Base-by-base conservation (phyloP, 2,329 filamentous ascomycete species). In the Fusarium sp. region DNA sequence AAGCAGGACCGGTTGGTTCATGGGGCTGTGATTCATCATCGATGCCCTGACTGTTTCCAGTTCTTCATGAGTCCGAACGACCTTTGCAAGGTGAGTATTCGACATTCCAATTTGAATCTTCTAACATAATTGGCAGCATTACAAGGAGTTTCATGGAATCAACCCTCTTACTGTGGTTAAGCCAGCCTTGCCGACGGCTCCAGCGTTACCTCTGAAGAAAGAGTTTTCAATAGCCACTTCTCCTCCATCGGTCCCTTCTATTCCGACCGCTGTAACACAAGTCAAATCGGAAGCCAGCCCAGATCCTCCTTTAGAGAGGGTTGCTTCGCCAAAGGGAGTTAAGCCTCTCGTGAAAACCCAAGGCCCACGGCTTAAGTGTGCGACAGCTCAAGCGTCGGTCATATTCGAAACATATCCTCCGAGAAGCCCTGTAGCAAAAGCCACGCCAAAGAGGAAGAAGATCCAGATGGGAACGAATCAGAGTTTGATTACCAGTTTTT, bases 311-410 rank as follows among this genome's bases (percentile, higher is more conserved):
- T 0, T 51, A 4, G 4, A 35, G 4, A 20, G 2, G 8, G 8
- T 14, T 24, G 17, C n/a, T 51, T 24, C 48, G 18, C 47, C 28
- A 0, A 32, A 18, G 6, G 22, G 4, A 12, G 2, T 24, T 4
- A 51, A 35, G 0, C 2, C 8, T 35, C 0, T 4, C 0, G 0
- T 24, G 22, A 24, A 2, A 35, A 14, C 8, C 3, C 12, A 51
- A 18, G 22, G 22, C 8, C 17, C 6, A 8, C 22, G 22, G 3
- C 1, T 35, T 10, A 24, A 32, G 2, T 51, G 15, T 1, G 30
- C 12, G 4, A 20, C 30, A 8, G 30, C 48, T 24, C 22, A 32
- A 8, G 1, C 48, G 0, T 35, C 30, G 2, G 11, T 6, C 5
- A 1, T 20, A 14, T 51, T 35, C 3, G 30, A 51, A 6, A 24